Evolutionary conservation across 1,139 yeast species (phyloP).

Genomic region (Blastobotrys serpentis): DNA sequence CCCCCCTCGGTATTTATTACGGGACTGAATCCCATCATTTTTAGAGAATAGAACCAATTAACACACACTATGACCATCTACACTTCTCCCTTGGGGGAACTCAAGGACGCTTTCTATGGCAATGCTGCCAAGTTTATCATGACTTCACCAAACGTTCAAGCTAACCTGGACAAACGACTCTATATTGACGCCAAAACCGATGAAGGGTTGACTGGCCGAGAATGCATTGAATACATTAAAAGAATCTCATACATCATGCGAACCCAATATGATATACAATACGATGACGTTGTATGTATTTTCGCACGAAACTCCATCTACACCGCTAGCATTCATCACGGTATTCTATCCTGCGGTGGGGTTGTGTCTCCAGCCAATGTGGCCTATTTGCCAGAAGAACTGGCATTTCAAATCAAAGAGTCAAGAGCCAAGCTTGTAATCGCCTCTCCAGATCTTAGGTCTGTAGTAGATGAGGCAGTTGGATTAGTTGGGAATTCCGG

Average conservation of each 20-base stretch:
- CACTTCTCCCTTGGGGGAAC: slow-evolving; percentile 24
- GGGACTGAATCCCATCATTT: too few species aligned
- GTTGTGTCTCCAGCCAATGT: slow-evolving; percentile 40
- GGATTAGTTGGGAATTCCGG: slow-evolving; percentile 13
- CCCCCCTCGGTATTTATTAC: too few species aligned
- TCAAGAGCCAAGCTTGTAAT: slow-evolving; percentile 35
- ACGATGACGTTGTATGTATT: slow-evolving; percentile 38
- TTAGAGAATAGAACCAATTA: too few species aligned
- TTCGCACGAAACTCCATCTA: slow-evolving; percentile 35
- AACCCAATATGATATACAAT: slow-evolving; percentile 27
- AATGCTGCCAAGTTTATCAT: slow-evolving; percentile 28
- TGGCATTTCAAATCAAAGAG: slow-evolving; percentile 38
- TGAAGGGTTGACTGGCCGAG: slow-evolving; percentile 25
- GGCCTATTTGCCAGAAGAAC: slow-evolving; percentile 37
- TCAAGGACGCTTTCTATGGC: slow-evolving; percentile 24
- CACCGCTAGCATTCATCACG: slow-evolving; percentile 36
- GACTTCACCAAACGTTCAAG: slow-evolving; percentile 21
- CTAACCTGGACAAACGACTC: slow-evolving; percentile 20
- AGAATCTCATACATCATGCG: slow-evolving; percentile 29
- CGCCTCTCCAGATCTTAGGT: slow-evolving; percentile 12
- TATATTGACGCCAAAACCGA: slow-evolving; percentile 33
- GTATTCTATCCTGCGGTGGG: slow-evolving; percentile 37
- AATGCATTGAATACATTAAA: slow-evolving; percentile 26
- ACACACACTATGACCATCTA: slow-evolving; percentile 15
- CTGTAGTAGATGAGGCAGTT: slow-evolving; percentile 10